Conservation (phyloP, 257 asterid genomes). For the Solanum pennellii region DNA sequence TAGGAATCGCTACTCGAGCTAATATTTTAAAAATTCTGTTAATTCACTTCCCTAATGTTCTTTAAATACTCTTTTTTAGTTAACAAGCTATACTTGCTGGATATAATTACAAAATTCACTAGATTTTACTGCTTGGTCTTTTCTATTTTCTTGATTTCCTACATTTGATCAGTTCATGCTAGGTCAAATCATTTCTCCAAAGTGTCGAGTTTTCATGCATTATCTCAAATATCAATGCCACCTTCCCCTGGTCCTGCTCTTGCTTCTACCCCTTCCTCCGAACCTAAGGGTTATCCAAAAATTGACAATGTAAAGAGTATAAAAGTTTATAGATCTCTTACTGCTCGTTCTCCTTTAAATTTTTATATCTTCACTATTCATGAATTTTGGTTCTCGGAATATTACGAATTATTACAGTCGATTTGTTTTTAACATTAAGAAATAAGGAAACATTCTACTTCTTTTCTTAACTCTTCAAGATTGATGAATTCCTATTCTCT, state of each 20-base stretch:
- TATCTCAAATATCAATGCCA: slow-evolving; percentile 41
- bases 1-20: slow-evolving; percentile 91
- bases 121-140: slow-evolving; percentile 5
- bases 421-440: too few species aligned
- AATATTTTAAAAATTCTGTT: slow-evolving; percentile 13
- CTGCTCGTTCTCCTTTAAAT: too few species aligned
- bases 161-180: slow-evolving; percentile 11
- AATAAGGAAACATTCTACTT: too few species aligned
- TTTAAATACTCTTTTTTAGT: neutral
- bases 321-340: too few species aligned
- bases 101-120: slow-evolving; percentile 14
- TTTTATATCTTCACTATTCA: too few species aligned
- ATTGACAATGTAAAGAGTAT: neutral
- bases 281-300: slow-evolving; percentile 7
- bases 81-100: neutral
- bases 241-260: slow-evolving; percentile 29
- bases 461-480: too few species aligned
- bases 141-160: slow-evolving; percentile 4
- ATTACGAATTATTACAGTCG: too few species aligned
- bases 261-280: slow-evolving; percentile 22
- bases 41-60: neutral
- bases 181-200: slow-evolving; percentile 20
- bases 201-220: neutral
- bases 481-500: too few species aligned
- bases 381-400: too few species aligned